Evolutionary conservation across 2,329 filamentous ascomycete species (phyloP), one percentile per base, ranked within the genome.

Genomic region (Boeremia exigua): DNA sequence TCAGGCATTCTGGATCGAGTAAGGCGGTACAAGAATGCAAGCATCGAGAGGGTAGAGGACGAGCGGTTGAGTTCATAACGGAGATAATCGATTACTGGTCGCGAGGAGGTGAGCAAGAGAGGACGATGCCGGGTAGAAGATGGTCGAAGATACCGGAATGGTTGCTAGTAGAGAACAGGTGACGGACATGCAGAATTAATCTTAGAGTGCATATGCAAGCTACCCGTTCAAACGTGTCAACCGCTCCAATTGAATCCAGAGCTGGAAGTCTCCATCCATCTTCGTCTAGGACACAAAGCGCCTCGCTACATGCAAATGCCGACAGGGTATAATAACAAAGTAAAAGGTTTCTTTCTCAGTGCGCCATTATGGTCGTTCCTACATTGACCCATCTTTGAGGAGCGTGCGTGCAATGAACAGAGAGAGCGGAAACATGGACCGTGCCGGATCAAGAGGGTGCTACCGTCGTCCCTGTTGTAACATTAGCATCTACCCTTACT

Each of bases 391-490:
- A 10, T 34, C 27, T 33, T 44, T 36, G 34, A 40, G 48, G 5
- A 57, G 19, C 2, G 33, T 44, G 9, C 44, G 43, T 10, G 44
- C 44, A 33, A 54, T 27, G 15, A 54, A 47, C 17, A 58, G 46
- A 12, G 50, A 54, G 15, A 56, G 46, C 19, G 54, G 56, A 23
- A 59, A 52, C 30, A 56, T 48, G n/a, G 52, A 30, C 43, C 48
- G 50, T 25, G 54, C 43, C 29, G 58, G 58, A 23, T 58, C 57
- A 50, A 62, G 54, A 42, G 57, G 61, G 56, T 63, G 56, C 61
- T 63, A 63, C 57, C 61, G 55, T 55, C 61, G 61, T 43, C 59
- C 61, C 61, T 63, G 19, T 15, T 12, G 23, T 19, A 1, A 5
- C 7, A 5, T 36, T n/a, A 44, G 40, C 11, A 40, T 45, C 8